These are phyloP conservation scores for Tetrastigma voinierianum DNA, from an alignment of 164 flowering plant species.

Conservation along the genomic window DNA sequence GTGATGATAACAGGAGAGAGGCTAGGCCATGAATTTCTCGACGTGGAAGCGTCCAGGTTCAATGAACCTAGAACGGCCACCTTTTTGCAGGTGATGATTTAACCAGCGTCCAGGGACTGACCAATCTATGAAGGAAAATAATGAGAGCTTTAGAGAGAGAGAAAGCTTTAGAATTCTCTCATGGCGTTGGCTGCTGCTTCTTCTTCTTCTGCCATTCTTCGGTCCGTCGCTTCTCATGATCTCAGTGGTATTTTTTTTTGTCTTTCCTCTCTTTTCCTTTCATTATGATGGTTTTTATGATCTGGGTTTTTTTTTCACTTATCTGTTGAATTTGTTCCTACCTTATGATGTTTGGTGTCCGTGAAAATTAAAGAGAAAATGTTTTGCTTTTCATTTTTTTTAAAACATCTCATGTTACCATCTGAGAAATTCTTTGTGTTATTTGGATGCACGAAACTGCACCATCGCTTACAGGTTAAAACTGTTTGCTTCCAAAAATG, in stretches of 20 bases:
- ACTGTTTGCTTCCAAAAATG: too few relatives aligned
- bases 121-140: too few relatives aligned
- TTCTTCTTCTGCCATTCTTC: slow-evolving; percentile 20
- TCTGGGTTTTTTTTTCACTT: background rate
- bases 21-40: background rate
- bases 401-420: too few relatives aligned
- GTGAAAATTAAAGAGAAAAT: too few relatives aligned
- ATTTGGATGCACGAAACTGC: too few relatives aligned
- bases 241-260: slow-evolving; percentile 23
- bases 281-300: background rate
- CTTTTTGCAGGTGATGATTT: background rate
- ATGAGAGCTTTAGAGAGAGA: too few relatives aligned
- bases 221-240: slow-evolving; percentile 29
- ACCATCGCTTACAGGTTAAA: too few relatives aligned
- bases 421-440: too few relatives aligned
- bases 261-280: background rate
- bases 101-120: too few relatives aligned
- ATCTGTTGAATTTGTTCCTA: background rate
- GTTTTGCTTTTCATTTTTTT: too few relatives aligned
- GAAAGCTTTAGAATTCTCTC: too few relatives aligned
- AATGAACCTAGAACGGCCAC: slow-evolving; percentile 5
- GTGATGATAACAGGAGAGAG: background rate
- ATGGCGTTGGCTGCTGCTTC: slow-evolving; percentile 29
- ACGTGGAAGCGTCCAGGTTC: slow-evolving; percentile 13
- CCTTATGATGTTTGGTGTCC: too few relatives aligned